Base-by-base conservation (phyloP, 306 rosid genomes). In the Citrullus amarus region DNA sequence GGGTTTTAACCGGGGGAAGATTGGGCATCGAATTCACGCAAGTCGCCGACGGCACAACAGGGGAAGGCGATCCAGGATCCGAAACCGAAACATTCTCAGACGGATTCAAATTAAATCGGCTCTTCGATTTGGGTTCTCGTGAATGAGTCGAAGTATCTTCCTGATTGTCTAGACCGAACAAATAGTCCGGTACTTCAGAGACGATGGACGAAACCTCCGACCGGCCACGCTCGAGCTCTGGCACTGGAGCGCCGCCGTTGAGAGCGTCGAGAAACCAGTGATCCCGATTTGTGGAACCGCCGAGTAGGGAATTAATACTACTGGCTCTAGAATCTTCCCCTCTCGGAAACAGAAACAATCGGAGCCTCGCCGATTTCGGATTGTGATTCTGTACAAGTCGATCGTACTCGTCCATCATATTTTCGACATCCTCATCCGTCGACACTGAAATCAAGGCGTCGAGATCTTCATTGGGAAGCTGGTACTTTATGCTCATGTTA, bases 401-500 rank as follows among this genome's bases (percentile, higher is more conserved):
- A 79, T 92, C 99, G 81, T 87, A 92, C 82, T 96, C 99, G 28
- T 96, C 99, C 81, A 96, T 88, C 99, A 96, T 96, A 88, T 96
- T 96, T 80, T 96, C 99, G 28, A 96, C 98, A 72, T 96, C 99
- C 46, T 96, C 99, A 46, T 96, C 99, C 13, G 97, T 88, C 14
- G 93, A 80, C 1, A 96, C 97, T 0, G 99, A 88, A 75, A 96
- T 96, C 87, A 96, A 81, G 9, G 99, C 92, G 84, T 96, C 99
- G 1, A 96, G 88, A 50, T 96, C 99, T 85, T 96, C 99, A 76
- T 88, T 96, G 22, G 99, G 99, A 13, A 96, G 96, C 88, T 96
- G 99, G 84, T 96, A 96, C 89, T 96, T 96, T 18, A 90, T 87
- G 1, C 88, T 90, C 81, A 91, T 82, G 74, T 86, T 75, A 36